Conservation (phyloP, 2,329 filamentous ascomycete genomes). For the Pseudopyricularia cyperi region DNA sequence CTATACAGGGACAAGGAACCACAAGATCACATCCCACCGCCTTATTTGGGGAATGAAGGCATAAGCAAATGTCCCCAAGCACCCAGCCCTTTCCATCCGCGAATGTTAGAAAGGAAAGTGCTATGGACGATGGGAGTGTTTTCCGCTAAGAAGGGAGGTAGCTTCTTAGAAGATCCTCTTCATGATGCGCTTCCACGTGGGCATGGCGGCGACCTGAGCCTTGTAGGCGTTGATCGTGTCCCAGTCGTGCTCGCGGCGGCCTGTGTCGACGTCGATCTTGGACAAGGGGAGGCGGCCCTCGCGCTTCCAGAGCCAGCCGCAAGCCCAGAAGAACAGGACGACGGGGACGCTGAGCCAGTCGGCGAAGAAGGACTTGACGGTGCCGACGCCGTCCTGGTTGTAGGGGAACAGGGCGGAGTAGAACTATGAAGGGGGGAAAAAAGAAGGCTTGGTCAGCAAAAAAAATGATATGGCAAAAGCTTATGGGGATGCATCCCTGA, state of each 20-base stretch:
- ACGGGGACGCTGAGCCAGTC: constrained; percentile 39
- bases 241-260: constrained; percentile 52
- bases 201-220: constrained; percentile 8
- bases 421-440: constrained; percentile 20
- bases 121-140: too few species aligned
- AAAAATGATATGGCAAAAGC: neutral
- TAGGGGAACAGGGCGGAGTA: constrained; percentile 32
- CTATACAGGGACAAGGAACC: too few species aligned
- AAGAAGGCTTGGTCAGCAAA: neutral
- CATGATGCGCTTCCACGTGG: constrained; percentile 6
- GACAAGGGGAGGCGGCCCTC: constrained; percentile 41
- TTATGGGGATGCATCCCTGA: neutral
- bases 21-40: too few species aligned
- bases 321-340: constrained; percentile 38
- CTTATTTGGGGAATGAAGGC: neutral
- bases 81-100: too few species aligned
- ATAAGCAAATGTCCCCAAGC: too few species aligned
- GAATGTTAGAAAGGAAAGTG: too few species aligned
- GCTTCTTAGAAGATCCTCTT: constrained; percentile 3
- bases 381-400: constrained; percentile 14
- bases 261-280: constrained; percentile 55
- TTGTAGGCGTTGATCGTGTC: constrained; percentile 45
- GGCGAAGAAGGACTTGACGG: constrained; percentile 38
- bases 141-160: too few species aligned
- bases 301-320: constrained; percentile 53